Conservation (phyloP, 2,329 filamentous ascomycete species). For the Mycogone perniciosa region DNA sequence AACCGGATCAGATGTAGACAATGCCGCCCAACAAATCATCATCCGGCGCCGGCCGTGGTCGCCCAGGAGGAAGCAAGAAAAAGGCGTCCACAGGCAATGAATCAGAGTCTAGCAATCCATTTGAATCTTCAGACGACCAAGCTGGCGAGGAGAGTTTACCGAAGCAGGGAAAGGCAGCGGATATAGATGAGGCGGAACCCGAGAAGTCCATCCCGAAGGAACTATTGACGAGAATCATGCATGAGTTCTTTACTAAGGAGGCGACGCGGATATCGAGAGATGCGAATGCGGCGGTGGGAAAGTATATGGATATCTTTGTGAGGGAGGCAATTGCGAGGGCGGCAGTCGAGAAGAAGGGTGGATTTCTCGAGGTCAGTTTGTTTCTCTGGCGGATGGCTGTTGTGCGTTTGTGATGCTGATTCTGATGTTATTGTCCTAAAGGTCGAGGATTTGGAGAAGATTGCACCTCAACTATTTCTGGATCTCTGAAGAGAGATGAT, state of each 20-base stretch:
- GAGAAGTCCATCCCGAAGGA: slow-evolving; percentile 59
- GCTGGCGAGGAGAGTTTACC: slow-evolving; percentile 16
- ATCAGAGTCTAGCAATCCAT: slow-evolving; percentile 29
- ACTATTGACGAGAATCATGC: slow-evolving; percentile 68
- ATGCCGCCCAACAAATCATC: slow-evolving; percentile 41
- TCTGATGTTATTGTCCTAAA: slow-evolving; percentile 27
- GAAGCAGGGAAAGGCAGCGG: slow-evolving; percentile 13
- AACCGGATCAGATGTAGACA: neutral
- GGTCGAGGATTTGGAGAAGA: slow-evolving; percentile 85
- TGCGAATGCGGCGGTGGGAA: slow-evolving; percentile 68
- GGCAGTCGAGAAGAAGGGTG: slow-evolving; percentile 60
- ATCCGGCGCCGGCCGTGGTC: slow-evolving; percentile 30
- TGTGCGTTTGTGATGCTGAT: neutral
- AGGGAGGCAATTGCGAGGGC: slow-evolving; percentile 80
- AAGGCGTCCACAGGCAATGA: slow-evolving; percentile 20
- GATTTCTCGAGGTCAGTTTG: slow-evolving; percentile 64
- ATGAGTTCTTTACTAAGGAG: slow-evolving; percentile 70
- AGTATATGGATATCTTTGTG: slow-evolving; percentile 88
- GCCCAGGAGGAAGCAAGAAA: slow-evolving; percentile 24
- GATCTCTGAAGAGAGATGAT: slow-evolving; percentile 57
- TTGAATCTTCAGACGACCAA: slow-evolving; percentile 30
- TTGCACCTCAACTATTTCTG: slow-evolving; percentile 76
- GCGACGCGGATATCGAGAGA: slow-evolving; percentile 69
- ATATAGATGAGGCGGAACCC: slow-evolving; percentile 30
- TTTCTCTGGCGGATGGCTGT: neutral